Evolutionary conservation across 345 rosid species (phyloP), one percentile per base, ranked within the genome.

Genomic region (Salix viminalis): DNA sequence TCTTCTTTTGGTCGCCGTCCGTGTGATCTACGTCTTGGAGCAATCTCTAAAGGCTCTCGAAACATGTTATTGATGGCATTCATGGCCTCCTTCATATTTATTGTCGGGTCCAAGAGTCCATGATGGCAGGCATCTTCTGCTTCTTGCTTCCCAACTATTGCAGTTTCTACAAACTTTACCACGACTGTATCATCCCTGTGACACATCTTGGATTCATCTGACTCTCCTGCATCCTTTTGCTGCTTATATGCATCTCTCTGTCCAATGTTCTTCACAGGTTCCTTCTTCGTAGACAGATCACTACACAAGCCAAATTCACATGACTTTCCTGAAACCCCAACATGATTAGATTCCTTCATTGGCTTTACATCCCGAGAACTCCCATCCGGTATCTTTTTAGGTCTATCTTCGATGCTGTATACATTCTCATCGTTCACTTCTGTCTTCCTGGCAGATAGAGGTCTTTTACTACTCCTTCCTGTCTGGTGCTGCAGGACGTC

Each of bases 31-130:
- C 87, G 76, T 32, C 79, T 54, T 71, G 92, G 86, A 83, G 84
- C 88, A 71, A 82, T 75, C 79, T 90, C 98, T 44, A 93, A 73
- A 71, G 98, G 99, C 86, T 95, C 92, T 69, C 85, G 76, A 83
- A 93, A 93, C 99, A 93, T 90, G 89, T 82, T 82, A 75, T 91
- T 90, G 80, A 93, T 91, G 73, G 85, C 90, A 83, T 91, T 86
- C 88, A 91, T 87, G 73, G 97, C 97, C 84, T 94, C 98, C 82
- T 92, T 90, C 90, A 86, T 85, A 84, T 90, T 91, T 80, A 95
- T 78, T 4, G 96, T 95, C 42, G 97, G 98, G 69, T 93, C 99
- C 79, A 91, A 92, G 62, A 93, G 81, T 80, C 97, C 94, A 82
- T 90, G 97, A 87, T 91, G 97, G 81, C 92, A 85, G 44, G 91